Evolutionary conservation across 2,329 filamentous ascomycete genomes (phyloP), one percentile per base, ranked within the genome.

Genomic region (Cercospora citrullina): DNA sequence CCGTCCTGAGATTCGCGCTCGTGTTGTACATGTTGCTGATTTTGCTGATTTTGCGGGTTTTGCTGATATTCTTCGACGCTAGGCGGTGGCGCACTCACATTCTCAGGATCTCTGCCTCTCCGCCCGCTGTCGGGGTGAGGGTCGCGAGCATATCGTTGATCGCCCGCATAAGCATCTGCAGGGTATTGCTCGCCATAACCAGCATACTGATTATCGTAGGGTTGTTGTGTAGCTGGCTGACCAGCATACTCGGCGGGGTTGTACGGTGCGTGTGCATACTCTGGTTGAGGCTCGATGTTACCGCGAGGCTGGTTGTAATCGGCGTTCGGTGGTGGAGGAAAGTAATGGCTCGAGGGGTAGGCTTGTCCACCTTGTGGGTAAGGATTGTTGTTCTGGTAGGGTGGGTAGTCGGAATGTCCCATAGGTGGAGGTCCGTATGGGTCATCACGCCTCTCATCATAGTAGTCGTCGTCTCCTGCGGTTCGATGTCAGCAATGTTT

Each of bases 261-360:
- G 69, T 81, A 81, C 1, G 77, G 72, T 4, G 75, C 74, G 63
- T 79, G 79, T 10, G 69, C 67, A 58, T 68, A 80, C 63, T 48
- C 67, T 51, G 67, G 71, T 65, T 62, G 72, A 42, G 68, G 65
- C 77, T 72, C 79, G 77, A 48, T 76, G 72, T 51, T 77, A 71
- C 67, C 78, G 73, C 65, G 76, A 42, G 71, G 64, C 12, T 70
- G 64, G 33, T 70, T 67, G 75, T 70, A 63, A 21, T 71, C 72
- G 36, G 67, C 72, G 21, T 74, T 75, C 6, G 78, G 82, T 2
- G 83, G 83, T n/a, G 83, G 83, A 30, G 83, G 82, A 71, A 85
- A 85, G 70, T 83, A 80, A 65, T 83, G 83, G 61, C 79, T 78
- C 63, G 79, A 76, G 21, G 83, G 83, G 62, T 84, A 85, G 66